phyloP scores from a whole-genome alignment of 2,329 filamentous ascomycete genomes.

The Phymatotrichopsis omnivora region DNA sequence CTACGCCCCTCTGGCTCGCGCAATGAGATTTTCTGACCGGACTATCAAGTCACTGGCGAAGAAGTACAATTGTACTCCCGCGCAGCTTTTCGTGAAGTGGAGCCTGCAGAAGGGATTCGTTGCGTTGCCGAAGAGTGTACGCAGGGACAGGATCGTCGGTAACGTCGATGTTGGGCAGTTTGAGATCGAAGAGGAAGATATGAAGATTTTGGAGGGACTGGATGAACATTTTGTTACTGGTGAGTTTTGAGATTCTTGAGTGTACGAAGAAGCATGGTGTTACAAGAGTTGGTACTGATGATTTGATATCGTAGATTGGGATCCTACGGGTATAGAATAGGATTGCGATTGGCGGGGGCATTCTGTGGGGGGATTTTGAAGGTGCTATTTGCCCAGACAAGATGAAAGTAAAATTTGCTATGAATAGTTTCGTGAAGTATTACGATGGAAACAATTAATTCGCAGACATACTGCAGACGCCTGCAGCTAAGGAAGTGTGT shows the following conservation, averaged over 20 bases:
- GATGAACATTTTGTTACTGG: conserved; percentile 67
- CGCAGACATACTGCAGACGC: too few relatives aligned
- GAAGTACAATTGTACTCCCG: conserved; percentile 60
- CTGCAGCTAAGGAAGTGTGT: too few relatives aligned
- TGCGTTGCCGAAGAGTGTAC: conserved; percentile 62
- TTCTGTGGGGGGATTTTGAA: too few relatives aligned
- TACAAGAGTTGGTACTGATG: conserved; percentile 10
- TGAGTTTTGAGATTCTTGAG: conserved; percentile 40
- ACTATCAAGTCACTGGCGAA: conserved; percentile 51
- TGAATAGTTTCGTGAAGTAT: too few relatives aligned
- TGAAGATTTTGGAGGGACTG: conserved; percentile 51
- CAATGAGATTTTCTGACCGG: conserved; percentile 57
- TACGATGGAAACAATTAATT: too few relatives aligned
- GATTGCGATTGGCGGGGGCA: too few relatives aligned
- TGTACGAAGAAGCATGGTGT: too few relatives aligned
- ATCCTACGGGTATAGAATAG: conserved; percentile 39
- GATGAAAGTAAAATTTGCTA: too few relatives aligned
- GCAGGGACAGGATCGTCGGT: conserved; percentile 50
- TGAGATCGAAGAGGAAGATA: conserved; percentile 52
- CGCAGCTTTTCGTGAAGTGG: conserved; percentile 69
- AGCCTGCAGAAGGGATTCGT: conserved; percentile 64
- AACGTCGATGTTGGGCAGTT: conserved; percentile 54
- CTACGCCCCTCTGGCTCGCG: conserved; percentile 67
- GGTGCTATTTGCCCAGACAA: too few relatives aligned
- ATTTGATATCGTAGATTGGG: conserved; percentile 36